Evolutionary conservation across 1,284 basidiomycete species (phyloP).

Genomic region (Sanghuangporus weigelae): DNA sequence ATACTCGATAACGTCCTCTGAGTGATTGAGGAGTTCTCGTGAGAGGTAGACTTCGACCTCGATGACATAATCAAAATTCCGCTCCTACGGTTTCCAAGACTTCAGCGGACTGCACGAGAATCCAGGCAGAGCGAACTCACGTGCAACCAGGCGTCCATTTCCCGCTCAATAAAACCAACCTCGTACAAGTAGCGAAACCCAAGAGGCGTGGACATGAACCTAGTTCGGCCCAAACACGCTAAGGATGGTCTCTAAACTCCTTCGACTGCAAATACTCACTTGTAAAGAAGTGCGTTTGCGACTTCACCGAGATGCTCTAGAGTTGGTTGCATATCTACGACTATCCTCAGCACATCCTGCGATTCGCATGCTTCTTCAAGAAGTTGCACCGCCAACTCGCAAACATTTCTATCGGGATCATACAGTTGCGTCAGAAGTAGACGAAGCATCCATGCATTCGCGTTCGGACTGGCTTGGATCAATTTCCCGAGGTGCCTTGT

Average conservation of each 20-base stretch:
- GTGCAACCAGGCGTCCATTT: constrained; percentile 95
- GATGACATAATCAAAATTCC: constrained; percentile 83
- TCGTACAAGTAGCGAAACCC: constrained; percentile 92
- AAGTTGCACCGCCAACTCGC: constrained; percentile 83
- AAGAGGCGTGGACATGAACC: constrained; percentile 91
- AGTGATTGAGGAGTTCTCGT: constrained; percentile 61
- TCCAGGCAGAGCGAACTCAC: constrained; percentile 38
- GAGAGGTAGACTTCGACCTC: constrained; percentile 84
- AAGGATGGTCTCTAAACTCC: neutral
- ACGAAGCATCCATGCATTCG: constrained; percentile 81
- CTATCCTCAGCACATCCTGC: constrained; percentile 78
- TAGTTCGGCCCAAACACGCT: constrained; percentile 28
- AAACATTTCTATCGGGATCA: constrained; percentile 86
- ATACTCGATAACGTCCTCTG: constrained; percentile 54
- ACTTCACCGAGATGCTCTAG: constrained; percentile 94
- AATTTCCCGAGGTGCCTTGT: constrained; percentile 85
- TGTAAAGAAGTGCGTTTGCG: constrained; percentile 82
- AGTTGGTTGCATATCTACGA: constrained; percentile 92
- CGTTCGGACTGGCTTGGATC: constrained; percentile 55
- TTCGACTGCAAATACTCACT: constrained; percentile 45
- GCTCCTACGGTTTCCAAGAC: constrained; percentile 47
- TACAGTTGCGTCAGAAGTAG: constrained; percentile 94
- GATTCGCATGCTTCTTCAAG: constrained; percentile 88
- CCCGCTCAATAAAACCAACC: constrained; percentile 87
- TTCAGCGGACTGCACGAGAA: constrained; percentile 13